Conservation (phyloP, 495 filamentous ascomycete species). For the Rusavskia elegans region DNA sequence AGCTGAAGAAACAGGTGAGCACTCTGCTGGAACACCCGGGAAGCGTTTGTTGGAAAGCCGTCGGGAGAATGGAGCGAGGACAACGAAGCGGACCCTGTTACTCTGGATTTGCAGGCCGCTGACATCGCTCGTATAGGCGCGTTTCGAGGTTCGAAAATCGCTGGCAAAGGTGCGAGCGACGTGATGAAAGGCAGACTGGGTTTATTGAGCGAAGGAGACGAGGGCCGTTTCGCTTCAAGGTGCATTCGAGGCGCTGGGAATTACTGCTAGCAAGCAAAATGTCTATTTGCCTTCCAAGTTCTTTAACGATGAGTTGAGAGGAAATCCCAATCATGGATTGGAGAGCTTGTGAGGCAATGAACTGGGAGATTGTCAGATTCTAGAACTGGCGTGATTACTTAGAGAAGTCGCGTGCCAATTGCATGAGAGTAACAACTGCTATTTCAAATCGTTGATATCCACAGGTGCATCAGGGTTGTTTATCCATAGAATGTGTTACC, state of each 20-base stretch:
- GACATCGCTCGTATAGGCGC: constrained; percentile 33
- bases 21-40: background rate
- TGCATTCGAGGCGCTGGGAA: too few species aligned
- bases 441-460: too few species aligned
- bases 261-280: too few species aligned
- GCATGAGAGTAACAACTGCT: too few species aligned
- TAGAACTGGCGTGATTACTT: too few species aligned
- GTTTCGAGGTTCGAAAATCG: constrained; percentile 91
- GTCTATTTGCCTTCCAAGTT: too few species aligned
- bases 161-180: constrained; percentile 57
- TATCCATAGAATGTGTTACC: background rate
- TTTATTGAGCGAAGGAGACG: background rate
- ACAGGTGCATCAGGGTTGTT: too few species aligned
- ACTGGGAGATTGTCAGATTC: too few species aligned
- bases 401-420: background rate
- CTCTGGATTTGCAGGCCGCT: background rate
- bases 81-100: background rate
- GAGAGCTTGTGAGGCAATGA: too few species aligned
- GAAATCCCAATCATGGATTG: too few species aligned
- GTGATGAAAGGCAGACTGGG: background rate
- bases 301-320: too few species aligned
- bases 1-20: constrained; percentile 86
- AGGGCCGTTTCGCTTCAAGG: too few species aligned
- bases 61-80: background rate
- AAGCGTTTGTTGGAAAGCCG: background rate